Percentiles rank a stretch among this genome's conserved stretches.
Conservation (phyloP, 179 eudicot species). For the Carnegiea gigantea region DNA sequence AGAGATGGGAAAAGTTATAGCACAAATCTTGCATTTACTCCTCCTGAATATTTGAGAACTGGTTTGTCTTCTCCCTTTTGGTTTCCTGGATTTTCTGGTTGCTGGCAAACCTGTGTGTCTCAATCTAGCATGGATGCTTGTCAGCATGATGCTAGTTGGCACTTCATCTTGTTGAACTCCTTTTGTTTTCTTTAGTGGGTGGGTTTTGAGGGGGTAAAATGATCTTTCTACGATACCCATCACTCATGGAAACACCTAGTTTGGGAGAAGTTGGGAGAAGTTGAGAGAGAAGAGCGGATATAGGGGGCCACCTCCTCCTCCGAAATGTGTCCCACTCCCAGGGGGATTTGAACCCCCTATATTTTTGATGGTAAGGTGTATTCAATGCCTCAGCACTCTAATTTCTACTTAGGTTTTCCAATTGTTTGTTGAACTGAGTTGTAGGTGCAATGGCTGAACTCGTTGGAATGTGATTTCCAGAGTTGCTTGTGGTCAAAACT, state of each 20-base stretch:
- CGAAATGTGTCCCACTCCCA: neutral
- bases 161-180: neutral
- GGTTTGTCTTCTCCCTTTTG: conserved; percentile 32
- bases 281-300: neutral
- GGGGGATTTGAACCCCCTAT: neutral
- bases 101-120: neutral
- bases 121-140: too few relatives aligned
- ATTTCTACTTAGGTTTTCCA: neutral
- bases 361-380: neutral
- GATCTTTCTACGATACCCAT: too few relatives aligned
- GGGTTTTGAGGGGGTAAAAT: neutral
- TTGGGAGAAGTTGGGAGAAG: too few relatives aligned
- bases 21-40: conserved; percentile 61
- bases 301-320: neutral
- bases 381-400: neutral
- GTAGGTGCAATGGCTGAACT: too few relatives aligned
- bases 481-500: neutral
- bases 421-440: too few relatives aligned
- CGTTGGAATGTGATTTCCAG: neutral
- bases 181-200: neutral
- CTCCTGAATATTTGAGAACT: conserved; percentile 58
- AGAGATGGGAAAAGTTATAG: conserved; percentile 61
- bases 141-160: neutral
- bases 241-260: too few relatives aligned
- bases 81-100: neutral